Evolutionary conservation across 352 stramenopile genomes (phyloP).

Genomic region (Plasmopara halstedii): DNA sequence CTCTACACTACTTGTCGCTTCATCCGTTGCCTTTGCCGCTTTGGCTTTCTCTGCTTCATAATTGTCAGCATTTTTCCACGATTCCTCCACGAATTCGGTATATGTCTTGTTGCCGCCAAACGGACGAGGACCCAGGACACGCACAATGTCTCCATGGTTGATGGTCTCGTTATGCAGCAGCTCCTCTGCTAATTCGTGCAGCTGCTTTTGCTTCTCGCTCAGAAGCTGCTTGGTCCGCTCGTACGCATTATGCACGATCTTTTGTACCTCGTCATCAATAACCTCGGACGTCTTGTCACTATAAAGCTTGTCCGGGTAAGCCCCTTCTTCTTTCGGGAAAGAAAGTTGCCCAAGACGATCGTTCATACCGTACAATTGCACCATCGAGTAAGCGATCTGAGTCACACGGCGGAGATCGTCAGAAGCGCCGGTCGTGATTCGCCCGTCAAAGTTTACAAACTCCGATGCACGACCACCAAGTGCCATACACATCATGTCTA

Average conservation of each 20-base stretch:
- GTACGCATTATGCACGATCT: constrained; percentile 97
- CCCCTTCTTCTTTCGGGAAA: constrained; percentile 91
- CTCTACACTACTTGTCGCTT: constrained; percentile 7
- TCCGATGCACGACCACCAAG: constrained; percentile 96
- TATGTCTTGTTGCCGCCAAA: constrained; percentile 94
- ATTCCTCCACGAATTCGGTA: constrained; percentile 92
- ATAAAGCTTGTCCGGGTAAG: constrained; percentile 93
- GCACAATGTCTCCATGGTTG: constrained; percentile 96
- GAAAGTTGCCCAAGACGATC: constrained; percentile 93
- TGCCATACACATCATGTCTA: constrained; percentile 99
- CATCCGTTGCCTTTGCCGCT: constrained; percentile 9
- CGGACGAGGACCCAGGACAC: constrained; percentile 90
- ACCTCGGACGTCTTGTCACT: constrained; percentile 94
- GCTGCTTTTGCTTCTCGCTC: constrained; percentile 88
- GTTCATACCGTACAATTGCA: constrained; percentile 99
- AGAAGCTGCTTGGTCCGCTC: constrained; percentile 93
- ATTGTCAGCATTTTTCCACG: constrained; percentile 78
- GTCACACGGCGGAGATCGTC: constrained; percentile 90
- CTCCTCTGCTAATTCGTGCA: constrained; percentile 92
- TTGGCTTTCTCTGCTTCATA: constrained; percentile 65
- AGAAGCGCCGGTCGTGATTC: constrained; percentile 95
- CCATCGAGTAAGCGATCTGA: constrained; percentile 97
- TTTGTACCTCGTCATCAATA: constrained; percentile 98
- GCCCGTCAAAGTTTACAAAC: constrained; percentile 94
- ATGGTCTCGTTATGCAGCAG: constrained; percentile 99